These are phyloP conservation scores for Trichoderma sp. DNA, from an alignment of 2,329 filamentous ascomycete genomes.

Conservation along the genomic window DNA sequence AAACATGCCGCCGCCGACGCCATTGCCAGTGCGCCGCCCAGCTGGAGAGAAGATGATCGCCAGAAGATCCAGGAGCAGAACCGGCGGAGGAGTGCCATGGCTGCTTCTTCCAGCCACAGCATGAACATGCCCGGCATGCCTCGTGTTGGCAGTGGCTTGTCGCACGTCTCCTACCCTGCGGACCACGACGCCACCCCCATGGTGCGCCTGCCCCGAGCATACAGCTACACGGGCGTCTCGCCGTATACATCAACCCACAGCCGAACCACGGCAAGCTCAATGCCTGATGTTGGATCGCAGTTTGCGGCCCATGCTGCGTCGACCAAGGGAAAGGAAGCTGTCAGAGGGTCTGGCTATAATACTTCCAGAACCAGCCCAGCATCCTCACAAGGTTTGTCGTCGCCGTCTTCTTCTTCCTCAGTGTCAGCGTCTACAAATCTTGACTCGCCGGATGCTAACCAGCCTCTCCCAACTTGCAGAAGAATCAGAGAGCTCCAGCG, in stretches of 20 bases:
- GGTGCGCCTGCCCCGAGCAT: slow-evolving; percentile 44
- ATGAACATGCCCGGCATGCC: slow-evolving; percentile 44
- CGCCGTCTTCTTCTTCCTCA: neutral
- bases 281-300: slow-evolving; percentile 32
- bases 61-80: slow-evolving; percentile 54
- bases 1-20: slow-evolving; percentile 63
- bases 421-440: neutral
- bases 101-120: slow-evolving; percentile 43
- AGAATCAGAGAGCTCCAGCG: slow-evolving; percentile 39
- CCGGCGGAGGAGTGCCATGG: slow-evolving; percentile 51
- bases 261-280: slow-evolving; percentile 38
- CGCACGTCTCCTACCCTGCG: slow-evolving; percentile 50
- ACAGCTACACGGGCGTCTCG: slow-evolving; percentile 47
- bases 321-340: slow-evolving; percentile 48
- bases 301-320: slow-evolving; percentile 32
- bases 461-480: slow-evolving; percentile 4
- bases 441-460: slow-evolving; percentile 20
- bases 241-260: slow-evolving; percentile 34
- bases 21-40: slow-evolving; percentile 54
- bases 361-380: slow-evolving; percentile 40
- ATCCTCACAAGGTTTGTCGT: slow-evolving; percentile 41
- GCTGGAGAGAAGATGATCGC: slow-evolving; percentile 51
- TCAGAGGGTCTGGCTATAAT: slow-evolving; percentile 37
- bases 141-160: slow-evolving; percentile 52
- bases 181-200: slow-evolving; percentile 44